Evolutionary conservation across 306 rosid genomes (phyloP).

Genomic region (Prunus armeniaca): DNA sequence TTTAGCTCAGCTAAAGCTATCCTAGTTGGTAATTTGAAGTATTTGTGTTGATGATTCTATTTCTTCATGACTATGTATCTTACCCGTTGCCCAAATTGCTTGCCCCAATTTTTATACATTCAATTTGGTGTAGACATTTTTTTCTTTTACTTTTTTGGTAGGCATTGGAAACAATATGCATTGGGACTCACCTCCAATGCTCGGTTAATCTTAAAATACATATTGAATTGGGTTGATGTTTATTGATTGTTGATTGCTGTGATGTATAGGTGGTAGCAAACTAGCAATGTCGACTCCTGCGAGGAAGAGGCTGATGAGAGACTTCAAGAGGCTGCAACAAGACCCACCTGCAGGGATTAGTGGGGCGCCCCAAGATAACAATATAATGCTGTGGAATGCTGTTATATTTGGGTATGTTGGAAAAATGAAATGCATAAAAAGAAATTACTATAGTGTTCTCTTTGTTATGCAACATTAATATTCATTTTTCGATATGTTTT

Average conservation of each 20-base stretch:
- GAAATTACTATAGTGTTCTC: background rate
- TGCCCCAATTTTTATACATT: background rate
- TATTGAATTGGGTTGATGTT: background rate
- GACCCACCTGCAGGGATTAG: constrained; percentile 97
- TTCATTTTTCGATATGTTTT: background rate
- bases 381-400: constrained; percentile 96
- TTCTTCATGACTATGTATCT: background rate
- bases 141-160: background rate
- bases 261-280: constrained; percentile 13
- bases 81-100: background rate
- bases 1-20: background rate
- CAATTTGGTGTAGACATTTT: background rate
- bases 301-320: constrained; percentile 95
- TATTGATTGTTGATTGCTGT: constrained; percentile 4
- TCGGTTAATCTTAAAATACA: background rate
- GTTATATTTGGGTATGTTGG: constrained; percentile 86
- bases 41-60: background rate
- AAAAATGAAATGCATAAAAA: background rate
- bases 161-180: background rate
- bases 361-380: constrained; percentile 94
- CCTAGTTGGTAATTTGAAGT: background rate
- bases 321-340: constrained; percentile 87
- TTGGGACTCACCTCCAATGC: background rate
- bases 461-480: background rate
- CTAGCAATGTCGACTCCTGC: constrained; percentile 76